Percentiles rank a stretch among this genome's conserved stretches.
Conservation (phyloP, 495 filamentous ascomycete genomes). For the Recurvomyces mirabilis region DNA sequence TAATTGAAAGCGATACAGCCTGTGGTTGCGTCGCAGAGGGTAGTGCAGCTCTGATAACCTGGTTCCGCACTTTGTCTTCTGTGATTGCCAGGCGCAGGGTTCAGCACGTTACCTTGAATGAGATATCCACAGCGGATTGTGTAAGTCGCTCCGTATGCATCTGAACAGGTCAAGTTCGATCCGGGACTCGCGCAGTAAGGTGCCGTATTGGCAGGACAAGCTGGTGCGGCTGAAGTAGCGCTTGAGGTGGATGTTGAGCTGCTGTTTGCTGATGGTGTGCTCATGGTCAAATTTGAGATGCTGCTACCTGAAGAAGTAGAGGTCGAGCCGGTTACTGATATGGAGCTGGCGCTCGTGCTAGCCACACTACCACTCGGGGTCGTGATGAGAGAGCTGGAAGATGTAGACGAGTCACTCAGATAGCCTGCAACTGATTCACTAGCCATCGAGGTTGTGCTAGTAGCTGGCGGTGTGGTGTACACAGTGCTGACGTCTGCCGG, state of each 20-base stretch:
- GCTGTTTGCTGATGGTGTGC: not conserved
- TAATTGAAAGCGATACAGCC: slow-evolving; percentile 16
- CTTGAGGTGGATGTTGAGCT: not conserved
- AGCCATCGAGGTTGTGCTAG: not conserved
- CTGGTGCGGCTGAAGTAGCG: not conserved
- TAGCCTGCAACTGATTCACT: too few relatives aligned
- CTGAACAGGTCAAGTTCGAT: slow-evolving; percentile 6
- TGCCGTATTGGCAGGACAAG: slow-evolving; percentile 1
- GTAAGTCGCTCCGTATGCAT: slow-evolving; percentile 9
- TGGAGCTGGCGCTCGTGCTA: not conserved
- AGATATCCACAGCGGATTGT: slow-evolving; percentile 5
- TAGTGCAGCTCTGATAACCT: slow-evolving; percentile 5
- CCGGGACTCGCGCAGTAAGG: not conserved
- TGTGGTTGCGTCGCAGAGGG: slow-evolving; percentile 8
- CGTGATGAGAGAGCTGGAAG: not conserved
- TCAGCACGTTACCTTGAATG: slow-evolving; percentile 12
- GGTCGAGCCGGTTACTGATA: too few relatives aligned
- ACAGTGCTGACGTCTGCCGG: not conserved
- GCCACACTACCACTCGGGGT: not conserved
- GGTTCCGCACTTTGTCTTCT: slow-evolving; percentile 4
- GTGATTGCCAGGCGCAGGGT: slow-evolving; percentile 1
- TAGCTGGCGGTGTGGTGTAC: not conserved
- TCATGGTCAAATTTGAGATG: not conserved
- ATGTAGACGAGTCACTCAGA: not conserved
- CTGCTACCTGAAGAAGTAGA: not conserved